Evolutionary conservation across 2,329 filamentous ascomycete species (phyloP).

Genomic region (Emericellopsis cladophorae): DNA sequence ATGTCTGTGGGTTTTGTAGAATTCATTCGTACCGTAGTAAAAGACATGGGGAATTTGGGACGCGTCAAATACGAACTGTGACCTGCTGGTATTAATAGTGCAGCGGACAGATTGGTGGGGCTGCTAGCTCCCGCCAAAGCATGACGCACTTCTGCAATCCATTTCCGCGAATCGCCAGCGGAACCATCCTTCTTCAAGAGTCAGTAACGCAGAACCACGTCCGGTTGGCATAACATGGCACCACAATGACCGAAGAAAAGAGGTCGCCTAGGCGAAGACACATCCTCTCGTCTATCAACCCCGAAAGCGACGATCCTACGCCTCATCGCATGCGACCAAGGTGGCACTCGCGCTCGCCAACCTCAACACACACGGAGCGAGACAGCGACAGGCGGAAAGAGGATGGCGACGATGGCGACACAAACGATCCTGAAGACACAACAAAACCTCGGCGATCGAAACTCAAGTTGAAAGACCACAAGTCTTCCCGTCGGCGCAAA

Average conservation of each 20-base stretch:
- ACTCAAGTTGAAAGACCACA: slow-evolving; percentile 20
- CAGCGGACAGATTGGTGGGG: too few relatives aligned
- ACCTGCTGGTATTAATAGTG: too few relatives aligned
- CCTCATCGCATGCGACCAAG: slow-evolving; percentile 1
- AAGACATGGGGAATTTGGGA: too few relatives aligned
- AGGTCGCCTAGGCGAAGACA: slow-evolving; percentile 29
- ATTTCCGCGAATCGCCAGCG: too few relatives aligned
- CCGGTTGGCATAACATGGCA: background rate
- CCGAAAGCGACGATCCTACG: slow-evolving; percentile 7
- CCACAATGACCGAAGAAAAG: slow-evolving; percentile 17
- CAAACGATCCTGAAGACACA: slow-evolving; percentile 5
- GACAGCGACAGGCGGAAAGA: background rate
- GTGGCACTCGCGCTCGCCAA: slow-evolving; percentile 1
- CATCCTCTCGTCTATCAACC: slow-evolving; percentile 36
- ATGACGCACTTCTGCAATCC: too few relatives aligned
- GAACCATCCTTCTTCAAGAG: too few relatives aligned
- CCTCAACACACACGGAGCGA: background rate
- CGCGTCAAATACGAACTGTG: too few relatives aligned
- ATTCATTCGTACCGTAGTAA: too few relatives aligned
- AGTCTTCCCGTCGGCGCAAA: slow-evolving; percentile 10
- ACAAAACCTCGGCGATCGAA: slow-evolving; percentile 16
- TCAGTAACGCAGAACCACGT: background rate
- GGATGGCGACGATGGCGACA: slow-evolving; percentile 2
- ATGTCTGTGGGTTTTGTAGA: too few relatives aligned
- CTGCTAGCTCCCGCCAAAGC: too few relatives aligned